Percentiles rank a stretch among this genome's conserved stretches.
These are phyloP conservation scores for Paxillus involutus DNA, from an alignment of 768 basidiomycete species.

Conservation along the genomic window DNA sequence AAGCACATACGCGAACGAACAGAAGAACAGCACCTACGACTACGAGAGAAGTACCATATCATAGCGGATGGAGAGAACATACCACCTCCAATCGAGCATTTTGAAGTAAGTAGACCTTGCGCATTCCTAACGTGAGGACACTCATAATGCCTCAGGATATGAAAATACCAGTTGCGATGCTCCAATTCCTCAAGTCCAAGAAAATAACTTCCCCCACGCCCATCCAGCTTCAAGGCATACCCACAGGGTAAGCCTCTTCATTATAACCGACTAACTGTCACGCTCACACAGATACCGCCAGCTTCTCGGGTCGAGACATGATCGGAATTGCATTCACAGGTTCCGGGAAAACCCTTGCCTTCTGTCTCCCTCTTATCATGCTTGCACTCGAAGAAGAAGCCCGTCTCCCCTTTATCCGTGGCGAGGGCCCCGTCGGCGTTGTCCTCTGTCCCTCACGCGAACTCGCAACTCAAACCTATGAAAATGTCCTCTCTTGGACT, in stretches of 20 bases:
- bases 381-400: conserved; percentile 90
- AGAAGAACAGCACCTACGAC: conserved; percentile 64
- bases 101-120: conserved; percentile 50
- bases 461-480: conserved; percentile 94
- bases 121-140: conserved; percentile 1
- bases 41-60: conserved; percentile 92
- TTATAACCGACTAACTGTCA: neutral
- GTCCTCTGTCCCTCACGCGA: conserved; percentile 97
- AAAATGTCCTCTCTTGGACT: conserved; percentile 89
- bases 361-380: conserved; percentile 98
- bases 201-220: conserved; percentile 89
- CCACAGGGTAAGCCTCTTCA: conserved; percentile 71
- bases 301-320: conserved; percentile 94
- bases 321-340: conserved; percentile 99
- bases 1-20: conserved; percentile 73
- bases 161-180: conserved; percentile 90
- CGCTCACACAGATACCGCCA: conserved; percentile 31
- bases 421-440: conserved; percentile 97
- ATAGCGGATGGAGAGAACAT: conserved; percentile 92
- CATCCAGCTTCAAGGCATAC: conserved; percentile 96
- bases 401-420: conserved; percentile 84
- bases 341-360: conserved; percentile 97
- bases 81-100: conserved; percentile 90
- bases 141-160: conserved; percentile 66
- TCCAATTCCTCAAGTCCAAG: conserved; percentile 81